Percentiles rank a stretch among this genome's conserved stretches.
Evolutionary conservation across 2,329 filamentous ascomycete species (phyloP).

Genomic region (Pezicula carpinea): DNA sequence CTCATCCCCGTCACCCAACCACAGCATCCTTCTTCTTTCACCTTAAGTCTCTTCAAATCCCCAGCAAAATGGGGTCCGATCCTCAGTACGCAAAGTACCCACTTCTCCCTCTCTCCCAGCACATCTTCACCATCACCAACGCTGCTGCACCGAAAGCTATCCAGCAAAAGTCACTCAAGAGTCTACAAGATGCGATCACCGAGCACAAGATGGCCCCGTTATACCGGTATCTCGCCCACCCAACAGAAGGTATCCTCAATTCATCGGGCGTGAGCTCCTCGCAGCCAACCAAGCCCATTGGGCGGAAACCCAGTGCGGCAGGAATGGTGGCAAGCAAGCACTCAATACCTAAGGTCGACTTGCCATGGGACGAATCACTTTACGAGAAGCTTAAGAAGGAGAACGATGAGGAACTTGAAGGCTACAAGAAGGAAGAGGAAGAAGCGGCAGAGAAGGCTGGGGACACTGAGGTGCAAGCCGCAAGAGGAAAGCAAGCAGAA

Average conservation of each 20-base stretch:
- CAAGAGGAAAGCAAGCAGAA: constrained; percentile 90
- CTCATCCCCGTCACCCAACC: neutral
- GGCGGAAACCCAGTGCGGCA: constrained; percentile 65
- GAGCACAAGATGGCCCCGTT: constrained; percentile 85
- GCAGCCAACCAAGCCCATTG: constrained; percentile 47
- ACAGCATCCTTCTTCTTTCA: neutral
- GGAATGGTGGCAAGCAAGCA: constrained; percentile 73
- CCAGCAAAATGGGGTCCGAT: constrained; percentile 63
- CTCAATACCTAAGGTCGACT: constrained; percentile 56
- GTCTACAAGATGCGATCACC: constrained; percentile 75
- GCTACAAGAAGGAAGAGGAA: constrained; percentile 80
- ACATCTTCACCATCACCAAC: constrained; percentile 84
- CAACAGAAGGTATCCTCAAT: constrained; percentile 59
- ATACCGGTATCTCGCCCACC: constrained; percentile 80
- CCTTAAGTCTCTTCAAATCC: neutral
- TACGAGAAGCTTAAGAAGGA: constrained; percentile 74
- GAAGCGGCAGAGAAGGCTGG: constrained; percentile 94
- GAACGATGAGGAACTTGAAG: constrained; percentile 73
- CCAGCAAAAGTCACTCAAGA: constrained; percentile 69
- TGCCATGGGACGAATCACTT: constrained; percentile 87
- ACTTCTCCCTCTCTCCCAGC: constrained; percentile 74
- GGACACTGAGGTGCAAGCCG: constrained; percentile 90
- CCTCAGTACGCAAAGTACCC: constrained; percentile 84
- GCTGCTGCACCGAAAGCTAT: constrained; percentile 60
- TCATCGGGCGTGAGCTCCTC: constrained; percentile 40